Evolutionary conservation across 352 stramenopile species (phyloP).

Genomic region (Phytophthora citrophthora): DNA sequence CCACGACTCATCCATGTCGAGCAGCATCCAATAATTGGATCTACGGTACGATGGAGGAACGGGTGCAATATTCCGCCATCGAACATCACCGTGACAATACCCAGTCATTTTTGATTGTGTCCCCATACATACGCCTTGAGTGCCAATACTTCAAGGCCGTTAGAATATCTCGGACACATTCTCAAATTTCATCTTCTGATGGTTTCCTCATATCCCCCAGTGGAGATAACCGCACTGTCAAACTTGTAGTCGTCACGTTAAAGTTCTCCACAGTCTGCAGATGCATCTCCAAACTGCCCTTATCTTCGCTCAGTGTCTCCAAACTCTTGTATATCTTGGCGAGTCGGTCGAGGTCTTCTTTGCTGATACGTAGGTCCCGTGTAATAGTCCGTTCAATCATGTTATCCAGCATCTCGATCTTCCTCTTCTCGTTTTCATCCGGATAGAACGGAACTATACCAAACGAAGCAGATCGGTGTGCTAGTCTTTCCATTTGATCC

Average conservation of each 20-base stretch:
- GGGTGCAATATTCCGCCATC: not conserved
- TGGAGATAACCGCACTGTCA: slow-evolving; percentile 1
- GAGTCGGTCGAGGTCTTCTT: not conserved
- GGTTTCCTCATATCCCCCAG: not conserved
- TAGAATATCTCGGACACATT: slow-evolving; percentile 3
- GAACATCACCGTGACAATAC: slow-evolving; percentile 2
- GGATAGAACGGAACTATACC: slow-evolving; percentile 7
- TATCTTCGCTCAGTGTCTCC: not conserved
- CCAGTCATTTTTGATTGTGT: no score
- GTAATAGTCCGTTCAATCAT: slow-evolving; percentile 5
- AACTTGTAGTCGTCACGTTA: not conserved
- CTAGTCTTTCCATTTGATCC: not conserved
- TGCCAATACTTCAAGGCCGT: slow-evolving; percentile 2
- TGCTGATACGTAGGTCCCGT: not conserved
- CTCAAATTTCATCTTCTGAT: not conserved
- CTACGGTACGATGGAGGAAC: not conserved
- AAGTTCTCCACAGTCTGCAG: slow-evolving; percentile 8
- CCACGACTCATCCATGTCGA: not conserved
- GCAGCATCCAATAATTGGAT: not conserved
- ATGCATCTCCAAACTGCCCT: slow-evolving; percentile 1
- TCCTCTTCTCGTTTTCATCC: slow-evolving; percentile 2
- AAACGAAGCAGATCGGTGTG: not conserved
- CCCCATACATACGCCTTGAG: no score
- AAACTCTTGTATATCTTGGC: not conserved
- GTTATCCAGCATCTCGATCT: slow-evolving; percentile 5